A percentile compares a stretch with the other conserved stretches of the same genome.
phyloP scores from a whole-genome alignment of 495 filamentous ascomycete genomes.

The Neurospora sublineolata region DNA sequence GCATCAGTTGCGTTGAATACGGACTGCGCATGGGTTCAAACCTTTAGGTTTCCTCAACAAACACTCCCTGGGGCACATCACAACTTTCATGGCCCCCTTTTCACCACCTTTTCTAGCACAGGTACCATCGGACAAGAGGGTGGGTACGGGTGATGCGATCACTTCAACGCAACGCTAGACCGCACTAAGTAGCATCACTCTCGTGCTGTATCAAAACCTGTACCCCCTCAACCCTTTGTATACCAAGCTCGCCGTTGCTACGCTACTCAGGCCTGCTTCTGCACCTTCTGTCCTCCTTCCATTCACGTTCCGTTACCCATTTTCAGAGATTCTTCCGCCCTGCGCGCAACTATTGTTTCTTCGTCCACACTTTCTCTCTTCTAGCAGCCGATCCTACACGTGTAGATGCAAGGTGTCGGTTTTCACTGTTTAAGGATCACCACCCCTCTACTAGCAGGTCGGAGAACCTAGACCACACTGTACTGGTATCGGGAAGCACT shows the following conservation, averaged over 20 bases:
- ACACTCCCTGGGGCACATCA: neutral
- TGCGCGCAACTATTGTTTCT: slow-evolving; percentile 4
- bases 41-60: neutral
- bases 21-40: neutral
- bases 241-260: slow-evolving; percentile 11
- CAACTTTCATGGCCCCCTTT: neutral
- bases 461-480: neutral
- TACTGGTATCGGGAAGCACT: neutral
- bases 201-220: slow-evolving; percentile 1
- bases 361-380: neutral
- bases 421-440: neutral
- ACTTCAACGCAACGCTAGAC: slow-evolving; percentile 9
- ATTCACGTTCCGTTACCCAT: slow-evolving; percentile 9
- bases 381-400: neutral
- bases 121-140: neutral
- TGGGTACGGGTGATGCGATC: slow-evolving; percentile 4
- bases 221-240: slow-evolving; percentile 8
- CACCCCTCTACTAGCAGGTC: neutral
- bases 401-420: neutral
- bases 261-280: slow-evolving; percentile 7
- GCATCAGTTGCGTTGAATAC: neutral
- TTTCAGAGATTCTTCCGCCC: neutral
- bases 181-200: neutral
- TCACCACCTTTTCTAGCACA: neutral
- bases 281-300: neutral